A percentile compares a stretch with the other conserved stretches of the same genome.
phyloP scores from a whole-genome alignment of 306 rosid genomes.

The Arachis stenosperma region DNA sequence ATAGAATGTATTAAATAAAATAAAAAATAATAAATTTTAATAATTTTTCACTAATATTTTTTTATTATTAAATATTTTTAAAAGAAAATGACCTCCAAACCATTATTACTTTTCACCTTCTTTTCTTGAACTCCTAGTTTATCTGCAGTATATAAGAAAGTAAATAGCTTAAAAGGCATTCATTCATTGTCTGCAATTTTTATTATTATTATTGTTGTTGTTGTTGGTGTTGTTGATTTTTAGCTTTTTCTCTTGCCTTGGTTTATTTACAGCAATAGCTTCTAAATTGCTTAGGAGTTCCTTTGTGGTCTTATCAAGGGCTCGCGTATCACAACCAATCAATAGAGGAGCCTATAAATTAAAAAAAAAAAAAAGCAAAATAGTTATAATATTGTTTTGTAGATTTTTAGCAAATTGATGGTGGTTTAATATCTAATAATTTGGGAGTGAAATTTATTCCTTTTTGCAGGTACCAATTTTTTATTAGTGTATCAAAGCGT shows the following conservation, averaged over 20 bases:
- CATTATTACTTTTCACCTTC: conserved; percentile 53
- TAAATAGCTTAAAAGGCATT: neutral
- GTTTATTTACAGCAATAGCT: conserved; percentile 66
- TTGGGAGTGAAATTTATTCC: too few species aligned
- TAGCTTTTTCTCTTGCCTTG: conserved; percentile 53
- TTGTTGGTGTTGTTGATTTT: too few species aligned
- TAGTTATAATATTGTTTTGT: neutral
- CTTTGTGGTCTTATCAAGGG: conserved; percentile 53
- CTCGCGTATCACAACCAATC: conserved; percentile 75
- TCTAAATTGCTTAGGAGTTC: conserved; percentile 60
- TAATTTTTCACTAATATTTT: too few species aligned
- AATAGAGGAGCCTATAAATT: conserved; percentile 41
- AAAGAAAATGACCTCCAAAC: conserved; percentile 58
- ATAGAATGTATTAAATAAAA: too few species aligned
- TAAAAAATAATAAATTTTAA: too few species aligned
- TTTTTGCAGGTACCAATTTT: too few species aligned
- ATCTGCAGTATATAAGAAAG: conserved; percentile 45
- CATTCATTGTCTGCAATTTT: neutral
- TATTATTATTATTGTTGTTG: neutral
- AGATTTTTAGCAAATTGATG: too few species aligned
- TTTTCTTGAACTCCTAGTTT: conserved; percentile 71
- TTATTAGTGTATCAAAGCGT: too few species aligned
- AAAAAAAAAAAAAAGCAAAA: neutral
- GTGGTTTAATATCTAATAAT: too few species aligned
- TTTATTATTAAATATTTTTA: neutral